phyloP scores from a whole-genome alignment of 208 protist genomes.

The Leishmania major region DNA sequence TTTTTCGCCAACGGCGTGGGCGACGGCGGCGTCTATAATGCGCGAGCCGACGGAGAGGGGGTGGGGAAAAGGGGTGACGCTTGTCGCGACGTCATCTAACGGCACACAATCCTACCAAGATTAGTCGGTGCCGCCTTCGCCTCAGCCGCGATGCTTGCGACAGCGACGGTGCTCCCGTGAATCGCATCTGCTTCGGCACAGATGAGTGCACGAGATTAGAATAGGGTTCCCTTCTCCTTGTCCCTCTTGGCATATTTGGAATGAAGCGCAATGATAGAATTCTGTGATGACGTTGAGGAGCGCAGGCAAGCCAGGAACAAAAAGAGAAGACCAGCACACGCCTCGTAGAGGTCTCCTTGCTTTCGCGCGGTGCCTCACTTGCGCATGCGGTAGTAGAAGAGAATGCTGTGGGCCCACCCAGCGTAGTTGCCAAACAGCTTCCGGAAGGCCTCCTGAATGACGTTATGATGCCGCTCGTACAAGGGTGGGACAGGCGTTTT shows the following conservation, averaged over 20 bases:
- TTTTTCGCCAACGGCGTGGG: too few species aligned
- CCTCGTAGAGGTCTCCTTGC: background rate
- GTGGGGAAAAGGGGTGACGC: too few species aligned
- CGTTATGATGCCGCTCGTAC: conserved; percentile 59
- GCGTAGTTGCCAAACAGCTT: conserved; percentile 65
- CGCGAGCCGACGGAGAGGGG: too few species aligned
- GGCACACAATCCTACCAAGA: background rate
- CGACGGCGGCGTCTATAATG: too few species aligned
- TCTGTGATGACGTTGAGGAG: background rate
- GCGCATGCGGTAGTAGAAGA: conserved; percentile 68
- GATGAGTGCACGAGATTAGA: background rate
- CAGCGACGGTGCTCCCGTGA: background rate
- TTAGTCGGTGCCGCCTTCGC: background rate
- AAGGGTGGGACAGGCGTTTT: conserved; percentile 33
- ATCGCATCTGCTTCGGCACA: background rate
- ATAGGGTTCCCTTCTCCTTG: background rate
- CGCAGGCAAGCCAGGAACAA: too few species aligned
- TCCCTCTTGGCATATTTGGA: background rate
- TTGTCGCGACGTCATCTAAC: too few species aligned
- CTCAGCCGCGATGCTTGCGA: background rate
- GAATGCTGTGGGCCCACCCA: conserved; percentile 78
- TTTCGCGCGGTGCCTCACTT: background rate
- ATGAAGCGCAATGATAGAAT: background rate
- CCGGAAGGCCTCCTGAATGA: conserved; percentile 70
- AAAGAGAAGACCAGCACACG: background rate